Evolutionary conservation across 2,329 filamentous ascomycete genomes (phyloP), one percentile per base, ranked within the genome.

Genomic region (Hymenoscyphus scutula): DNA sequence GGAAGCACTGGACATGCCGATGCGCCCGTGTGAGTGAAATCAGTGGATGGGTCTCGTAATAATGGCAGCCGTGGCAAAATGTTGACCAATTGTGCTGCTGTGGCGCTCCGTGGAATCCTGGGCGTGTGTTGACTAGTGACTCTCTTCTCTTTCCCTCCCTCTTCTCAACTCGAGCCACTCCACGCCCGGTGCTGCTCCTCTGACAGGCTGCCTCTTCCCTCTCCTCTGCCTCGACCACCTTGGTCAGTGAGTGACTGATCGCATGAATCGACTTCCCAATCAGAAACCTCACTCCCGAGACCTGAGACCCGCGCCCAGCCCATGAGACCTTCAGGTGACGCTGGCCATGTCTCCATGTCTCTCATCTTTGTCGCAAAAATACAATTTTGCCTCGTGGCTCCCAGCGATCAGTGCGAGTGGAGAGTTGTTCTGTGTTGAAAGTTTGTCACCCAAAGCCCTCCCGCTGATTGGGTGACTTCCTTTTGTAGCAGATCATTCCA

Each of bases 351-450:
- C 59, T 59, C 25, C 51, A 55, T 65, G 64, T 64, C 59, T 59
- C 62, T 65, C 53, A 25, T 32, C 56, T 48, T 56, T 62, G 62
- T 59, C 17, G 23, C 53, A 54, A 54, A 29, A 17, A 17, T 27
- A 32, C 17, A 41, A 61, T 53, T 41, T 37, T 66, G 59, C 68
- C 63, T 67, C 67, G 63, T 68, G 58, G 56, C 53, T 60, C 59
- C 37, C 59, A 48, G 59, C 59, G 66, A 69, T 70, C 69, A 67
- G 68, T 68, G 70, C 67, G 59, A 29, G 27, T 64, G 19, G 59
- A 29, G 27, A 64, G 19, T 25, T 51, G 38, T 23, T 45, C 38
- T 45, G 37, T 41, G 60, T 30, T 54, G 53, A 38, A 48, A 60
- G 56, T 63, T 65, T 67, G 62, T 58, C n/a, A 23, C 38, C 38